Conservation (phyloP, 129 eudicot species). For the Chrysanthemum seticuspe region DNA sequence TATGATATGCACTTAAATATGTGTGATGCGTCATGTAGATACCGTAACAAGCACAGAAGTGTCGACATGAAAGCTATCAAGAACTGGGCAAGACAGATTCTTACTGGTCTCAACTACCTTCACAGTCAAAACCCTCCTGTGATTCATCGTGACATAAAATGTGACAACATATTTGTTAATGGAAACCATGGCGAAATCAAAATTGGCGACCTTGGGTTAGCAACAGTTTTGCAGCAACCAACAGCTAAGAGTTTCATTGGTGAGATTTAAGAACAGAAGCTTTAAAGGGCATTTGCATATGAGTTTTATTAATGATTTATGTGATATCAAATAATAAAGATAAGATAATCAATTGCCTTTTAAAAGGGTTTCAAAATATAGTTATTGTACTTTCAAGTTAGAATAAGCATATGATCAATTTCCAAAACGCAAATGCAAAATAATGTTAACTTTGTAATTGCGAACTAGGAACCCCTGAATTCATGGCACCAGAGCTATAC, state of each 20-base stretch:
- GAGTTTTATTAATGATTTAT: too few relatives aligned
- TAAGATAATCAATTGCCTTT: too few relatives aligned
- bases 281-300: neutral
- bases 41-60: constrained; percentile 67
- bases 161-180: constrained; percentile 92
- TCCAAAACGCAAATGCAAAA: neutral
- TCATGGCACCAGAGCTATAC: constrained; percentile 97
- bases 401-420: neutral
- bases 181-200: constrained; percentile 87
- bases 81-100: constrained; percentile 88
- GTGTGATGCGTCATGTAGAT: constrained; percentile 33
- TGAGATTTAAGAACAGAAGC: constrained; percentile 1
- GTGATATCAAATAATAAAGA: too few relatives aligned
- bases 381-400: neutral
- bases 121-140: constrained; percentile 80
- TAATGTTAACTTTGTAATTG: neutral
- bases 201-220: constrained; percentile 89
- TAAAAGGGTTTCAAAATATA: neutral
- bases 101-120: constrained; percentile 70
- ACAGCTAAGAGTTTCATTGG: constrained; percentile 83
- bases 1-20: neutral
- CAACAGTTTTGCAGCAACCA: constrained; percentile 67
- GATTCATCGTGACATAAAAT: constrained; percentile 82
- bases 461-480: constrained; percentile 81
- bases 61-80: constrained; percentile 85